These are phyloP conservation scores for Amaranthus hypochondriacus DNA, from an alignment of 148 eudicot genomes.

Conservation along the genomic window DNA sequence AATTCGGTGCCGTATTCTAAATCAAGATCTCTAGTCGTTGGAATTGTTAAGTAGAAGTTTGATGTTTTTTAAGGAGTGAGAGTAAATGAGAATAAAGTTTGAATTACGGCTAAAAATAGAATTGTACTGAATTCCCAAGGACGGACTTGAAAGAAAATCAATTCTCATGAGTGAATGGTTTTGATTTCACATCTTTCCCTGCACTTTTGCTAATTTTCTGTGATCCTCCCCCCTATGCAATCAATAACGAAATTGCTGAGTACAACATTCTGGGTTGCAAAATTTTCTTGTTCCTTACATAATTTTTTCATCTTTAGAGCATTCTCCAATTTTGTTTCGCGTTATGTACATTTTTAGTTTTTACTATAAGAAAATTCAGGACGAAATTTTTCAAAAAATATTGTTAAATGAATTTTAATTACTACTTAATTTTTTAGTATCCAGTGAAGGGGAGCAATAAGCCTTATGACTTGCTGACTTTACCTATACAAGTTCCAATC, in stretches of 20 bases:
- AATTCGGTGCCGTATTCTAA: neutral
- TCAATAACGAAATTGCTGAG: neutral
- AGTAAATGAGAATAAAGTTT: too few relatives aligned
- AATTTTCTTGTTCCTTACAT: neutral
- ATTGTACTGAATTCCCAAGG: too few relatives aligned
- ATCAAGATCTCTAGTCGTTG: neutral
- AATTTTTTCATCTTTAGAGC: neutral
- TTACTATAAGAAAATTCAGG: neutral
- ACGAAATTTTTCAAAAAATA: neutral
- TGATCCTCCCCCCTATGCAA: neutral
- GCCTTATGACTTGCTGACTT: neutral
- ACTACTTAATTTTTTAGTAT: neutral
- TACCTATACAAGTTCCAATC: neutral
- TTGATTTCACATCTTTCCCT: neutral
- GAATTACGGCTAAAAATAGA: too few relatives aligned
- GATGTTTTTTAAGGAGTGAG: neutral
- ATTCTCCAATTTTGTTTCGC: neutral
- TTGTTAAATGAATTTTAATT: neutral
- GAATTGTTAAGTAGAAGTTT: neutral
- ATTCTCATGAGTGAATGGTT: slow-evolving; percentile 10
- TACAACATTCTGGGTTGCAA: neutral
- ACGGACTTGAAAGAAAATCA: too few relatives aligned
- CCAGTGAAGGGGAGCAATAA: neutral
- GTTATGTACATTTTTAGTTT: neutral
- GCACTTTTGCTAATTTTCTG: neutral